Evolutionary conservation across 345 rosid genomes (phyloP).

Genomic region (Luvunga scandens): DNA sequence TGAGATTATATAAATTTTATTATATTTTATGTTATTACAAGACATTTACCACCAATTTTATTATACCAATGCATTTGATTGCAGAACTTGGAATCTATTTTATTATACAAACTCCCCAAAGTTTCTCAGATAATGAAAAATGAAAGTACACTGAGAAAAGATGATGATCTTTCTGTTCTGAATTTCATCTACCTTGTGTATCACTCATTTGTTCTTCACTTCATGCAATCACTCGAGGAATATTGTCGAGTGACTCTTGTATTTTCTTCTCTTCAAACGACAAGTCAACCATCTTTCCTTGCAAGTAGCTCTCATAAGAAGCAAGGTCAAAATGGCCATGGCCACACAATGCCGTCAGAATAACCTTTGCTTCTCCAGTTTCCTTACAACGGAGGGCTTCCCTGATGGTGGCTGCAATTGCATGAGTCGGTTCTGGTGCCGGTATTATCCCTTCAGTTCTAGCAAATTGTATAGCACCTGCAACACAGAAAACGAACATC

Average conservation of each 20-base stretch:
- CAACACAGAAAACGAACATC: background rate
- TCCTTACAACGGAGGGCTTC: slow-evolving; percentile 82
- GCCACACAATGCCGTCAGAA: slow-evolving; percentile 92
- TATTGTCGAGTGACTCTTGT: slow-evolving; percentile 56
- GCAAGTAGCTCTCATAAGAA: slow-evolving; percentile 74
- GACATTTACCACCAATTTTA: too few species aligned
- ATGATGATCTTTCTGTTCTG: background rate
- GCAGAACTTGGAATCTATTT: too few species aligned
- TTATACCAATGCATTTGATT: too few species aligned
- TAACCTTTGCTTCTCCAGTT: slow-evolving; percentile 80
- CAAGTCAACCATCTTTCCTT: slow-evolving; percentile 73
- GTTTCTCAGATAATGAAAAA: background rate
- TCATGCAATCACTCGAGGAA: slow-evolving; percentile 50
- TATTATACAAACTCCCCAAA: background rate
- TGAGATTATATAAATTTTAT: too few species aligned
- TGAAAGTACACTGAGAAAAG: background rate
- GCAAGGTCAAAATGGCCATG: slow-evolving; percentile 93
- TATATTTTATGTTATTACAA: too few species aligned
- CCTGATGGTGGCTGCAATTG: slow-evolving; percentile 88
- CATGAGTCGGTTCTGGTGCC: slow-evolving; percentile 93
- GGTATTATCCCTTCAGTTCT: slow-evolving; percentile 86
- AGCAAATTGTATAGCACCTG: slow-evolving; percentile 90
- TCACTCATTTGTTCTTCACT: background rate
- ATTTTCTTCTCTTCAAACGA: slow-evolving; percentile 66
- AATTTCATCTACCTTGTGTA: background rate